Evolutionary conservation across 208 protist species (phyloP).

Genomic region (Acanthamoeba sp.): DNA sequence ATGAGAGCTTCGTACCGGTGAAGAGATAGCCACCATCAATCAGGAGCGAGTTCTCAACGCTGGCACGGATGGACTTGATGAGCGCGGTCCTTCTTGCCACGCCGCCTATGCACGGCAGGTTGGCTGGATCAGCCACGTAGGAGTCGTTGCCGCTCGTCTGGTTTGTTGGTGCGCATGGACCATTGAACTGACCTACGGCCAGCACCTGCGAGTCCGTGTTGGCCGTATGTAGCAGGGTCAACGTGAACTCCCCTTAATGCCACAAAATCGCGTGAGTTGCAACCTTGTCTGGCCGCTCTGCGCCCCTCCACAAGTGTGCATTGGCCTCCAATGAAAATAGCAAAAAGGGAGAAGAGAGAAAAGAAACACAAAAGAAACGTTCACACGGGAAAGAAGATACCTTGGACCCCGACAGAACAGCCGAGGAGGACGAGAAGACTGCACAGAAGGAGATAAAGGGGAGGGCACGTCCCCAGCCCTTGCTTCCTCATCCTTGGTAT

Average conservation of each 20-base stretch:
- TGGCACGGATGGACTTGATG: background rate
- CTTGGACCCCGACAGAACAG: no score
- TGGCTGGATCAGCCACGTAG: background rate
- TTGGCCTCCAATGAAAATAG: no score
- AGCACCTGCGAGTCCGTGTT: slow-evolving; percentile 39
- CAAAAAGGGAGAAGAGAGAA: no score
- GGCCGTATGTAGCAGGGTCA: slow-evolving; percentile 13
- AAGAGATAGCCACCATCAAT: slow-evolving; percentile 15
- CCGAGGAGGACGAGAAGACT: no score
- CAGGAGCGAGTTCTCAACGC: slow-evolving; percentile 4
- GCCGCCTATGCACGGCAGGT: background rate
- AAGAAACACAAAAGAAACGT: no score
- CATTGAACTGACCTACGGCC: background rate
- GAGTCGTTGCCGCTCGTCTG: background rate
- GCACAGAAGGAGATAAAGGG: no score
- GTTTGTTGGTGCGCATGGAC: background rate
- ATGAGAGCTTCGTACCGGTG: background rate
- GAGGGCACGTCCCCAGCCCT: no score
- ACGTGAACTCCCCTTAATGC: background rate
- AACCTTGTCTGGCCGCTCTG: background rate
- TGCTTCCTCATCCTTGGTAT: no score
- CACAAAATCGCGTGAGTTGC: no score
- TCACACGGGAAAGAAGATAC: no score
- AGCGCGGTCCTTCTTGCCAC: background rate
- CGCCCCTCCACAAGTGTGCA: background rate